These are phyloP conservation scores for Psilocybe tampanensis DNA, from an alignment of 768 basidiomycete genomes.

Conservation along the genomic window DNA sequence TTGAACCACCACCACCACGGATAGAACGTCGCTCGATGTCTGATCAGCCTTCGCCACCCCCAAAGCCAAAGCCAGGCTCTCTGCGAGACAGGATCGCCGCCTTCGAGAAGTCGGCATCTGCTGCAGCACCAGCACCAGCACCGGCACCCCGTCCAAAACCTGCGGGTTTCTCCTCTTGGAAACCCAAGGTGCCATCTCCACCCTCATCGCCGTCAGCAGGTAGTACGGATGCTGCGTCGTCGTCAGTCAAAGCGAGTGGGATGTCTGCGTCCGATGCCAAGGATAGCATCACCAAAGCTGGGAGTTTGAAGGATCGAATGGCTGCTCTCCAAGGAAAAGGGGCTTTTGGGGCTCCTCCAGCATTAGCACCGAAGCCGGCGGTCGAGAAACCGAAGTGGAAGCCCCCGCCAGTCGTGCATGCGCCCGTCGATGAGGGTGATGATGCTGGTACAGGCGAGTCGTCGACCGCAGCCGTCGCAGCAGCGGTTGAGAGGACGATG, in stretches of 20 bases:
- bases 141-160: conserved; percentile 69
- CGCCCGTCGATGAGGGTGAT: conserved; percentile 47
- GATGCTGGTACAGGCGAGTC: conserved; percentile 21
- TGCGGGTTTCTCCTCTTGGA: conserved; percentile 64
- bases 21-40: conserved; percentile 46
- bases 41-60: conserved; percentile 52
- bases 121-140: conserved; percentile 40
- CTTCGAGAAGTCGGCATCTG: conserved; percentile 71
- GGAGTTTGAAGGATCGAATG: conserved; percentile 92
- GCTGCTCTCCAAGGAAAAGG: conserved; percentile 87
- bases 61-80: conserved; percentile 73
- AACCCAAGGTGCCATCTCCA: conserved; percentile 62
- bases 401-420: conserved; percentile 61
- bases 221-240: conserved; percentile 16
- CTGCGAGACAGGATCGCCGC: conserved; percentile 88
- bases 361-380: conserved; percentile 56
- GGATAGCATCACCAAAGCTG: conserved; percentile 79
- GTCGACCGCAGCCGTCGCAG: conserved; percentile 17
- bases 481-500: conserved; percentile 30
- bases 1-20: conserved; percentile 1
- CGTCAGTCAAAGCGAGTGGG: conserved; percentile 33
- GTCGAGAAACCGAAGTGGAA: conserved; percentile 86
- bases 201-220: conserved; percentile 39
- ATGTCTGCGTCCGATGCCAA: conserved; percentile 90
- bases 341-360: conserved; percentile 69